Conservation (phyloP, 768 basidiomycete species). For the Termitomyces bulborhizus region DNA sequence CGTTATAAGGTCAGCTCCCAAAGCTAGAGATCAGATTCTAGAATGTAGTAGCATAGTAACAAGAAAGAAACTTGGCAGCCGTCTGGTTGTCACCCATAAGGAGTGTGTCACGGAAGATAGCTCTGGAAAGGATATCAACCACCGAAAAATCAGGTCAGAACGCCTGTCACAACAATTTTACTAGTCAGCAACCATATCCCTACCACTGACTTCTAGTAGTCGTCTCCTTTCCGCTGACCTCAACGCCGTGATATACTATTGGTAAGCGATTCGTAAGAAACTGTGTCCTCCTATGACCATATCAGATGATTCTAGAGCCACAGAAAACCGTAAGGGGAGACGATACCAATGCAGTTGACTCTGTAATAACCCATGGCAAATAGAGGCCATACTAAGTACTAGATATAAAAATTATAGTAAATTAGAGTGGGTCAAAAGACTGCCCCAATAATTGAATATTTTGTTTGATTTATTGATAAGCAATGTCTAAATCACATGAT, state of each 20-base stretch:
- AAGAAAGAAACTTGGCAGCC: not conserved
- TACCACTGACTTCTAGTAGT: constrained; percentile 5
- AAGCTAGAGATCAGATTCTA: too few relatives aligned
- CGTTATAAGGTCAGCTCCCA: too few relatives aligned
- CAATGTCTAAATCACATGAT: too few relatives aligned
- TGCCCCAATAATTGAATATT: too few relatives aligned
- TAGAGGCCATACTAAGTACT: too few relatives aligned
- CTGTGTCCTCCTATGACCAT: constrained; percentile 16
- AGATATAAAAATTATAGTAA: too few relatives aligned
- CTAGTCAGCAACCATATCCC: not conserved
- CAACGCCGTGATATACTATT: constrained; percentile 7
- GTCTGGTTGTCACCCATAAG: too few relatives aligned
- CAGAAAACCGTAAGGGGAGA: constrained; percentile 8
- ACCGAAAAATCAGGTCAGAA: not conserved
- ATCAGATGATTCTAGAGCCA: constrained; percentile 11
- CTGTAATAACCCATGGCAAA: too few relatives aligned
- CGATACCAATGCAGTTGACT: too few relatives aligned
- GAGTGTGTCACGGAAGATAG: not conserved
- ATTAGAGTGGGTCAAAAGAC: too few relatives aligned
- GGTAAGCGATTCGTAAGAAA: constrained; percentile 11
- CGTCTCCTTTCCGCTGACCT: constrained; percentile 6
- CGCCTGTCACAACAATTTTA: not conserved
- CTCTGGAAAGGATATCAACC: not conserved
- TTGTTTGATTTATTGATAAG: too few relatives aligned
- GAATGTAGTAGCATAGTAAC: too few relatives aligned